Base-by-base conservation (phyloP, 805 yeast genomes). In the Metschnikowia cubensis region DNA sequence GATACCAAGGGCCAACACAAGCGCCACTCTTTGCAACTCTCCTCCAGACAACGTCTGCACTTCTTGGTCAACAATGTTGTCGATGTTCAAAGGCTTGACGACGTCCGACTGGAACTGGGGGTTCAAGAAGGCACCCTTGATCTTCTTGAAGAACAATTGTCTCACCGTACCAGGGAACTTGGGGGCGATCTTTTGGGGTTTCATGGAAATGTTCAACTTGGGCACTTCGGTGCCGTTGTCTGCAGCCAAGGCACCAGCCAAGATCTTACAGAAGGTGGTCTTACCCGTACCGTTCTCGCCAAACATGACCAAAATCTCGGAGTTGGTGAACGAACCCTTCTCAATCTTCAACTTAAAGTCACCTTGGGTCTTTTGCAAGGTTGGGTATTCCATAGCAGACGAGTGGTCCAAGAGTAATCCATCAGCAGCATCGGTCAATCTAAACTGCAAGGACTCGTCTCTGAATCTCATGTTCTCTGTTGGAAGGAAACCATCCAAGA, bases 241-340 rank as follows among this genome's bases (percentile, higher is more conserved):
- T 32, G 99, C 92, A 45, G 86, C 78, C 59, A 89, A 79, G 25
- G 89, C 89, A 66, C 98, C 99, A 20, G 99, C 98, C 63, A 94
- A 78, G 63, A 94, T 76, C 70, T 87, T 88, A 81, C 97, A 92
- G 77, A 94, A 85, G 14, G 99, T 94, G 38, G 99, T 94, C 76
- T 94, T 94, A 77, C 99, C 99, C 17, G 99, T 94, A 76, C 99
- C 99, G 71, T 94, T 94, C 75, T 94, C 99, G 68, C 99, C 99
- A 96, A 94, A 92, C 97, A 94, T 89, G 50, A 94, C 99, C 63
- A 94, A 80, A 62, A 94, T 94, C 76, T 94, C 99, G 39, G 97
- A 88, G 70, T 94, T 96, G 50, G 96, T 85, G 74, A 92, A 94
- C 51, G 86, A 91, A 74, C 99, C 99, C 41, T 81, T 65, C 64